These are phyloP conservation scores for Talaromyces adpressus DNA, from an alignment of 495 filamentous ascomycete genomes.

Conservation along the genomic window DNA sequence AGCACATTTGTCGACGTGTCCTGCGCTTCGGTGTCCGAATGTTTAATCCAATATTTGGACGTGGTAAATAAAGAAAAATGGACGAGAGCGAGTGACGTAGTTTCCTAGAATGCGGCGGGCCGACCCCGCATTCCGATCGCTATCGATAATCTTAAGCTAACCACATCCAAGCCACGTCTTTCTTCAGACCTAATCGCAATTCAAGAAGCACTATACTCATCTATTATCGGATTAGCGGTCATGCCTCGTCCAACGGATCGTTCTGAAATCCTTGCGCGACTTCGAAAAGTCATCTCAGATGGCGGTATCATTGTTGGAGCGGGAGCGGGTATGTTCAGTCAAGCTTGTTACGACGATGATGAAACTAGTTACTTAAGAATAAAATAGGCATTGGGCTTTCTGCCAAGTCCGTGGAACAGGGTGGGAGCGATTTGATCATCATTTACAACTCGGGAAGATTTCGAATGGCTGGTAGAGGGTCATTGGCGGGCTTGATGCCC, in stretches of 20 bases:
- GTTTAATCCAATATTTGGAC: background rate
- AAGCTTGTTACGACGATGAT: background rate
- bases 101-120: background rate
- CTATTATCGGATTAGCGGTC: background rate
- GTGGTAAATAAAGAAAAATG: background rate
- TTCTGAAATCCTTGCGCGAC: conserved; percentile 46
- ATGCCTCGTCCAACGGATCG: conserved; percentile 41
- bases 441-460: conserved; percentile 69
- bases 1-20: background rate
- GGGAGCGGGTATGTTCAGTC: conserved; percentile 45
- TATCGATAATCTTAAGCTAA: conserved; percentile 1
- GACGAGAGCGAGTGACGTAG: background rate
- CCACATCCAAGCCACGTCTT: background rate
- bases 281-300: conserved; percentile 43
- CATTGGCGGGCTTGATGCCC: conserved; percentile 64
- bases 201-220: background rate
- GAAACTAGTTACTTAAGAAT: background rate
- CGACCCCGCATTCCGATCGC: conserved; percentile 1
- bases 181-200: background rate
- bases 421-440: conserved; percentile 61
- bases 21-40: background rate
- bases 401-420: conserved; percentile 61
- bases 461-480: conserved; percentile 66
- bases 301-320: conserved; percentile 57
- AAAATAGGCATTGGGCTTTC: conserved; percentile 56